These are phyloP conservation scores for Orbilia blumenaviensis DNA, from an alignment of 2,329 filamentous ascomycete genomes.

Conservation along the genomic window DNA sequence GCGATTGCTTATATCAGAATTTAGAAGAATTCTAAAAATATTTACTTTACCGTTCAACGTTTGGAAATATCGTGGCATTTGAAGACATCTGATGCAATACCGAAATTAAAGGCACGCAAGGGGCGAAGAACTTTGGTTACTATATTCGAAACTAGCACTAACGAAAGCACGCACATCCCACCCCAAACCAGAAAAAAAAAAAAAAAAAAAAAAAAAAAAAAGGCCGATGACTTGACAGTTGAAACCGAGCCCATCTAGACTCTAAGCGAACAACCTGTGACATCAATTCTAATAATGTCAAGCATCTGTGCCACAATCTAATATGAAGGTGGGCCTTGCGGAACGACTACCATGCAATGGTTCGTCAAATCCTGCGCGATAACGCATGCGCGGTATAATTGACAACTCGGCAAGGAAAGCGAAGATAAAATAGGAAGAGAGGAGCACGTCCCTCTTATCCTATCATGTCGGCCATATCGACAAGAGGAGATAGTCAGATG, in stretches of 20 bases:
- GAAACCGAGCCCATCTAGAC: constrained; percentile 21
- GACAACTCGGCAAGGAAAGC: background rate
- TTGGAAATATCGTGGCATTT: constrained; percentile 2
- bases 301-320: constrained; percentile 53
- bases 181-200: too few relatives aligned
- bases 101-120: constrained; percentile 46
- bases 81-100: constrained; percentile 30
- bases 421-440: background rate
- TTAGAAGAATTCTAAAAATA: constrained; percentile 8
- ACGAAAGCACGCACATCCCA: background rate
- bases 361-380: background rate
- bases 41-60: background rate
- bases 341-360: background rate
- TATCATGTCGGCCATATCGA: background rate
- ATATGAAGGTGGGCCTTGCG: constrained; percentile 7
- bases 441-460: background rate
- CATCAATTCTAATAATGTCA: constrained; percentile 29
- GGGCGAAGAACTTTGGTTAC: background rate
- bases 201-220: too few relatives aligned
- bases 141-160: constrained; percentile 38
- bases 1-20: background rate
- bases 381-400: constrained; percentile 20
- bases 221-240: constrained; percentile 13
- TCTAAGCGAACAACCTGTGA: constrained; percentile 40
- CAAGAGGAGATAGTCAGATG: constrained; percentile 22